A percentile compares a stretch with the other conserved stretches of the same genome.
Conservation (phyloP, 176 grass and related monocot species). For the Bonia amplexicaulis region DNA sequence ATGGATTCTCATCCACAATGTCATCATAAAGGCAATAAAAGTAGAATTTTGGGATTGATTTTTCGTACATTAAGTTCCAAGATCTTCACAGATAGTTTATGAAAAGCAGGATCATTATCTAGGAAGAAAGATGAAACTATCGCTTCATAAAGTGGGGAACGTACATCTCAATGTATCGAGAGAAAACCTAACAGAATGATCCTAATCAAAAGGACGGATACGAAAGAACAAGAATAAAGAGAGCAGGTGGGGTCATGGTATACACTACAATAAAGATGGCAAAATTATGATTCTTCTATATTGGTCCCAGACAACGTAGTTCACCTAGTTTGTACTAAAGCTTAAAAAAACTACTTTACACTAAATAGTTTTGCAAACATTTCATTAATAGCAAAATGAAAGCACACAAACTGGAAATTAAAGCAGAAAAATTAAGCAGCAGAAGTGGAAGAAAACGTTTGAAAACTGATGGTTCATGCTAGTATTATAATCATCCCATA, state of each 20-base stretch:
- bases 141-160: neutral
- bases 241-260: neutral
- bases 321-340: neutral
- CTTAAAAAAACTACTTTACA: neutral
- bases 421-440: neutral
- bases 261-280: neutral
- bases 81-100: neutral
- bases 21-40: neutral
- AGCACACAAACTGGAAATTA: neutral
- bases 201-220: neutral
- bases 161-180: neutral
- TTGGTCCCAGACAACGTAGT: neutral
- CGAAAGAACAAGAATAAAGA: constrained; percentile 12
- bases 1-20: constrained; percentile 1
- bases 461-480: neutral
- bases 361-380: neutral
- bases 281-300: neutral
- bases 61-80: neutral
- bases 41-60: neutral
- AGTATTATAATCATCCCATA: neutral
- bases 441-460: neutral
- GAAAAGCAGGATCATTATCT: neutral
- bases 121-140: neutral
- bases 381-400: neutral
- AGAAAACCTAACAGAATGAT: neutral